phyloP scores from a whole-genome alignment of 179 eudicot genomes.

The Pouteria campechiana region DNA sequence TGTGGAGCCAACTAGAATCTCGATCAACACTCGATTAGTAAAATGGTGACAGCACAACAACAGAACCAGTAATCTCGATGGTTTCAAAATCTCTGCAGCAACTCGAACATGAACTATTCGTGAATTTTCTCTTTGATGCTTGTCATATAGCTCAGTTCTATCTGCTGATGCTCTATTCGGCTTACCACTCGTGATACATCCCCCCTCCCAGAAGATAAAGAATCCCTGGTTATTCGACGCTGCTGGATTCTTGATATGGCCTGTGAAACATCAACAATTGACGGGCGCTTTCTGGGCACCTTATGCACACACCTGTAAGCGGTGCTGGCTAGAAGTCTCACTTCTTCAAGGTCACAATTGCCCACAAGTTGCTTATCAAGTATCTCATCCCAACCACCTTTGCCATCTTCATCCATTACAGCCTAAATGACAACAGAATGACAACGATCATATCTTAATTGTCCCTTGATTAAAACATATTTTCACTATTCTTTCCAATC shows the following conservation, averaged over 20 bases:
- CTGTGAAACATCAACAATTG: slow-evolving; percentile 65
- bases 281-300: slow-evolving; percentile 70
- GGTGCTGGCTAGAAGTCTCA: slow-evolving; percentile 48
- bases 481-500: too few species aligned
- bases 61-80: too few species aligned
- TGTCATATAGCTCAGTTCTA: slow-evolving; percentile 47
- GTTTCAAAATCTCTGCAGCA: too few species aligned
- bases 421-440: neutral
- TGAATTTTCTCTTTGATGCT: slow-evolving; percentile 43
- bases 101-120: too few species aligned
- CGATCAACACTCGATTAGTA: too few species aligned
- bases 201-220: slow-evolving; percentile 50
- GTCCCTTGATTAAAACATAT: too few species aligned
- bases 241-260: slow-evolving; percentile 60
- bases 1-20: too few species aligned
- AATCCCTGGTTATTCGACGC: slow-evolving; percentile 32
- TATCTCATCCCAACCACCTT: slow-evolving; percentile 87
- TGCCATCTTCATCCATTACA: slow-evolving; percentile 72
- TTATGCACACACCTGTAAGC: slow-evolving; percentile 75
- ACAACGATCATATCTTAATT: neutral
- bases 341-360: slow-evolving; percentile 50
- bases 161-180: slow-evolving; percentile 56
- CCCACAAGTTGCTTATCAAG: slow-evolving; percentile 61
- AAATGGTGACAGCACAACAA: too few species aligned
- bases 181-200: slow-evolving; percentile 45